Base-by-base conservation (phyloP, 2,329 filamentous ascomycete genomes). In the Alternaria ventricosa region DNA sequence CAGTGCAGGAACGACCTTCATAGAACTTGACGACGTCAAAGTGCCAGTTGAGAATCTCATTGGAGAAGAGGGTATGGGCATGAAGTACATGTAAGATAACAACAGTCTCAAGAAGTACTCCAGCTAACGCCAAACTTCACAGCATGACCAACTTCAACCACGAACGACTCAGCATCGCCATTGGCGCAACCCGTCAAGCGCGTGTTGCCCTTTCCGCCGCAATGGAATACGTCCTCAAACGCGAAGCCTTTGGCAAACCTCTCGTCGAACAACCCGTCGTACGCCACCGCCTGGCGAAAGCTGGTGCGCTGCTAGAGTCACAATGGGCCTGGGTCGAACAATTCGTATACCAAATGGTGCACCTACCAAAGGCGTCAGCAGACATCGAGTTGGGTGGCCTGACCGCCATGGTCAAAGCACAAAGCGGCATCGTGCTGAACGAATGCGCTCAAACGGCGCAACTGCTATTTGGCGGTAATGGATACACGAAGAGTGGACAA, bases 131-230 rank as follows among this genome's bases (percentile, higher is more conserved):
- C 3, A 22, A 25, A 11, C 11, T 4, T 22, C 11, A 49, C 43
- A 71, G 68, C 59, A 92, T 92, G 89, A 90, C 87, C 57, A 92
- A 93, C 80, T 93, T 93, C 85, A 93, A 93, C 81, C 90, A 93
- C 77, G 91, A 94, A 78, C 87, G 91, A 0, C 82, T 93, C 11
- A 85, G 84, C 15, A 91, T 93, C 66, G 84, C 88, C 1, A 87
- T 93, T 13, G 86, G 87, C 0, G 85, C 87, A 1, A 90, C 89
- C 2, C 83, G 91, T 3, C 84, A 89, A 71, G 84, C 89, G 0
- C 84, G 87, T 9, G 88, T 90, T 3, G 89, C 87, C 1, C 81
- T 91, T 1, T 79, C 83, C 13, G 76, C 87, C 0, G 89, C 89
- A 0, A 87, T 90, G 67, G 85, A 86, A 55, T 91, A 91, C 71